Conservation (phyloP, 1,284 basidiomycete species). For the Trametes pubescens region DNA sequence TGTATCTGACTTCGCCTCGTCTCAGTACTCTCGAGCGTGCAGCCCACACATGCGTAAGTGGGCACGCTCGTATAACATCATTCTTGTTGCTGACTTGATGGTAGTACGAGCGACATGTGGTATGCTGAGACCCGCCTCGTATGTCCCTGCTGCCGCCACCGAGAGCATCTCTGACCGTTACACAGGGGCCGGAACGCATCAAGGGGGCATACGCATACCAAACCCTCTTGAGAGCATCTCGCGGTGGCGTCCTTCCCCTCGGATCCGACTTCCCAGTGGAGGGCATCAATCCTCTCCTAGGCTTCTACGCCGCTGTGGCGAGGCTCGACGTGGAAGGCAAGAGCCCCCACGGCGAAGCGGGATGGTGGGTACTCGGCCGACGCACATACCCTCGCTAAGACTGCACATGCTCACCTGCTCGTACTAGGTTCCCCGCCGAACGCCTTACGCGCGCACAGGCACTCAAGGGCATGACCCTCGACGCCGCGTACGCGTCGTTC, state of each 20-base stretch:
- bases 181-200: conserved; percentile 79
- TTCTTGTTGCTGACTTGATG: conserved; percentile 10
- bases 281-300: conserved; percentile 78
- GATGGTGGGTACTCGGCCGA: conserved; percentile 72
- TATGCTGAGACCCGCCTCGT: conserved; percentile 86
- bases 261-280: conserved; percentile 96
- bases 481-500: conserved; percentile 89
- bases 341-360: conserved; percentile 82
- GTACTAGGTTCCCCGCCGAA: conserved; percentile 77
- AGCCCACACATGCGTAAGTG: conserved; percentile 89
- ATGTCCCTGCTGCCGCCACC: conserved; percentile 30
- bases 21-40: conserved; percentile 89
- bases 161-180: not conserved
- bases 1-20: not conserved
- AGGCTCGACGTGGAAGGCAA: conserved; percentile 72
- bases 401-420: not conserved
- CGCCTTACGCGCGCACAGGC: conserved; percentile 79
- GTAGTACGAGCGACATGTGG: conserved; percentile 89
- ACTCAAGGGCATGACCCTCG: conserved; percentile 86
- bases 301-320: conserved; percentile 89
- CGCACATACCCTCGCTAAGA: not conserved
- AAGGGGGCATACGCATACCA: conserved; percentile 91
- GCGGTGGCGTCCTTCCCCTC: conserved; percentile 68
- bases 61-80: not conserved
- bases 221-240: conserved; percentile 69